These are phyloP conservation scores for Jasminum sambac DNA, from an alignment of 257 asterid species.

Conservation along the genomic window DNA sequence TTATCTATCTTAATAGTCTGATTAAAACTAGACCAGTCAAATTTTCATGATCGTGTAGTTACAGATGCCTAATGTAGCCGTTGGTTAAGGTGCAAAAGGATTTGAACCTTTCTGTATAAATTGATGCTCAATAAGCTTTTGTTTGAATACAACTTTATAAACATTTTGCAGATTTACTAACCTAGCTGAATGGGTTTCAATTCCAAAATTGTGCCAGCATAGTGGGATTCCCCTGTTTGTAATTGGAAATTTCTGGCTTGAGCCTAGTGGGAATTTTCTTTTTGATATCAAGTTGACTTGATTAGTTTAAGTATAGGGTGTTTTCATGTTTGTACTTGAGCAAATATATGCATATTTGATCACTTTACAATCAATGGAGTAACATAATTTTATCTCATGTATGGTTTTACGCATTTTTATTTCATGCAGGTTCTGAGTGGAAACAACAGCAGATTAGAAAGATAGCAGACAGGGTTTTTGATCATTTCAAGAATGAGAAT, in stretches of 20 bases:
- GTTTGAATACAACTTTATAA: no score
- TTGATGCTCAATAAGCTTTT: neutral
- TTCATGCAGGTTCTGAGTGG: constrained; percentile 74
- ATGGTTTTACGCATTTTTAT: neutral
- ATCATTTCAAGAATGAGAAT: constrained; percentile 56
- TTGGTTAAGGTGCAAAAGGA: neutral
- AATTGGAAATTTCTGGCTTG: neutral
- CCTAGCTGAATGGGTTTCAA: neutral
- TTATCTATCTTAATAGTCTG: neutral
- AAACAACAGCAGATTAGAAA: constrained; percentile 59
- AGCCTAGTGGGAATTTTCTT: neutral
- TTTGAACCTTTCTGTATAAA: neutral
- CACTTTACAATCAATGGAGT: neutral
- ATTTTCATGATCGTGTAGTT: neutral
- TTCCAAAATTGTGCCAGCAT: neutral
- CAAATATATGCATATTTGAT: neutral
- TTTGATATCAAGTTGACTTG: no score
- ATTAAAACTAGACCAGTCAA: neutral
- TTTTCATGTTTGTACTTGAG: neutral
- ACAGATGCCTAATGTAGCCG: neutral
- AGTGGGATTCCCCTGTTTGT: neutral
- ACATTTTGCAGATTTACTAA: neutral
- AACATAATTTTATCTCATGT: neutral
- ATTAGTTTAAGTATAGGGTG: neutral
- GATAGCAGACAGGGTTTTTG: constrained; percentile 62